Conservation (phyloP, 2,329 filamentous ascomycete species). For the Nothophoma quercina region DNA sequence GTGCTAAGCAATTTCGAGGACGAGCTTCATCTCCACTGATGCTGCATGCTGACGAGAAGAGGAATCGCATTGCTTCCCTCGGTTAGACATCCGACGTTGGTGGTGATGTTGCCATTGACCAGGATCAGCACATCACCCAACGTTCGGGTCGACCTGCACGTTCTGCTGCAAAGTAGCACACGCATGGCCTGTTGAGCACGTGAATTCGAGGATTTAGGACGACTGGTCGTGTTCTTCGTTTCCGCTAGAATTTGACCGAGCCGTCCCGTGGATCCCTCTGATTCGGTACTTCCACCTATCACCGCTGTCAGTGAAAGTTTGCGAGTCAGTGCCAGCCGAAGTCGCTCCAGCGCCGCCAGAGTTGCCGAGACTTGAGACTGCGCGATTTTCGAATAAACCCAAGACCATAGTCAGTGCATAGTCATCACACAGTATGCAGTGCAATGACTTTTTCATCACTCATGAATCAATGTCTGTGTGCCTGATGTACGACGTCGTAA, state of each 20-base stretch:
- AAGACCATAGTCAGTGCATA: neutral
- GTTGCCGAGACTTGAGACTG: neutral
- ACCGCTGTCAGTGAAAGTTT: slow-evolving; percentile 13
- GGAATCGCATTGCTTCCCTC: neutral
- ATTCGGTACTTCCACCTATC: slow-evolving; percentile 5
- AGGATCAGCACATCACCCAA: slow-evolving; percentile 10
- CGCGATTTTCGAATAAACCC: neutral
- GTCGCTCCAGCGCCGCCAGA: neutral
- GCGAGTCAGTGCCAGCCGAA: slow-evolving; percentile 15
- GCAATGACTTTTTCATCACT: slow-evolving; percentile 7
- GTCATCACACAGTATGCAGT: neutral
- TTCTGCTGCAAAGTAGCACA: neutral
- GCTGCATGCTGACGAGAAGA: neutral
- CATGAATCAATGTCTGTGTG: neutral
- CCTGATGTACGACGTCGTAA: neutral
- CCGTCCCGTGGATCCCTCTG: slow-evolving; percentile 3
- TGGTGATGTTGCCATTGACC: slow-evolving; percentile 17
- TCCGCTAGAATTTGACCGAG: slow-evolving; percentile 17
- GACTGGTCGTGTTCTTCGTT: neutral
- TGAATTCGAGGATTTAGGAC: neutral
- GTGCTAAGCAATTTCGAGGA: neutral
- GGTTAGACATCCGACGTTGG: slow-evolving; percentile 1
- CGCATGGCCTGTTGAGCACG: neutral
- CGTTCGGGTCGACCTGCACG: neutral
- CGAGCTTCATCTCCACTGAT: neutral